phyloP scores from a whole-genome alignment of 495 filamentous ascomycete genomes.

The Darksidea phi region DNA sequence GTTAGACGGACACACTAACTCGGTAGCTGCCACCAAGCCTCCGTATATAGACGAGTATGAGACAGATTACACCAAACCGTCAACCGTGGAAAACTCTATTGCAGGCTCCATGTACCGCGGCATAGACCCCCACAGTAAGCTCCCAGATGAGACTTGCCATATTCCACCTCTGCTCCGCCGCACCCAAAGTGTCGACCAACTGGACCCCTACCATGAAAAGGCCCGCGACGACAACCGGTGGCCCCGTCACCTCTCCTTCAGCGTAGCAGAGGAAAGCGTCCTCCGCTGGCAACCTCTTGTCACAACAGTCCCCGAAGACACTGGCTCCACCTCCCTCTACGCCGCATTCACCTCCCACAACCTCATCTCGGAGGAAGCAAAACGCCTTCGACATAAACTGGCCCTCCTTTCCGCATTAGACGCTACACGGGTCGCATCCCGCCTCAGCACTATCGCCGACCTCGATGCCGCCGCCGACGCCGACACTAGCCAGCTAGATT shows the following conservation, averaged over 20 bases:
- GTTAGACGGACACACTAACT: not conserved
- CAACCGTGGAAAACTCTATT: constrained; percentile 37
- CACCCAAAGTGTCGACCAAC: constrained; percentile 51
- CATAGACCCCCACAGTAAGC: constrained; percentile 36
- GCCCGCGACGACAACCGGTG: constrained; percentile 59
- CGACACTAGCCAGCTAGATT: constrained; percentile 65
- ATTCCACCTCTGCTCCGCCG: constrained; percentile 38
- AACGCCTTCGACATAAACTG: constrained; percentile 54
- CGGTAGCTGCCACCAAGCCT: not conserved
- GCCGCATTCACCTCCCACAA: constrained; percentile 48
- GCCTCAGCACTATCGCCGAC: constrained; percentile 60
- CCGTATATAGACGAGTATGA: constrained; percentile 12
- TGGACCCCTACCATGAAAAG: constrained; percentile 39
- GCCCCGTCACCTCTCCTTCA: constrained; percentile 84
- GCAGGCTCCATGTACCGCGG: constrained; percentile 42
- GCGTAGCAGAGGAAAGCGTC: constrained; percentile 81
- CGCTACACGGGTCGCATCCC: constrained; percentile 64
- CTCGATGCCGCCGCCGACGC: constrained; percentile 61
- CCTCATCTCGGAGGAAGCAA: constrained; percentile 58
- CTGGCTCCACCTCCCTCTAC: constrained; percentile 23
- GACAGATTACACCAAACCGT: constrained; percentile 11
- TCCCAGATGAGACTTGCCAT: constrained; percentile 35
- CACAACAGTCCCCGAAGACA: constrained; percentile 40
- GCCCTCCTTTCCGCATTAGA: constrained; percentile 51
- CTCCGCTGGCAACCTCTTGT: constrained; percentile 64